Conservation (phyloP, 164 flowering plant species). For the Aristolochia fimbriata region DNA sequence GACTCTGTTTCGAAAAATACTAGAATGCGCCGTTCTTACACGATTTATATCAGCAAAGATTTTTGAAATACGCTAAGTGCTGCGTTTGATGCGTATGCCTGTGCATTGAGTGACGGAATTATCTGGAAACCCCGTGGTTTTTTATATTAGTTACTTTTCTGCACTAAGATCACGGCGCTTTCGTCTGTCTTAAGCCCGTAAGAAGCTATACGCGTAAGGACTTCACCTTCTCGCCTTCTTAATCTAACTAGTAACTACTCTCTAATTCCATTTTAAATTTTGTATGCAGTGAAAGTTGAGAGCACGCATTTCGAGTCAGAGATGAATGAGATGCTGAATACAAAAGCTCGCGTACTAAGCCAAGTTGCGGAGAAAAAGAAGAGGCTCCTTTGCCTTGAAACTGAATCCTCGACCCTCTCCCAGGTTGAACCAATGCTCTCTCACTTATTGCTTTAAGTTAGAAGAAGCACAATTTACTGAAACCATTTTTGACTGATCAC, state of each 20-base stretch:
- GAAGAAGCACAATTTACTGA: neutral
- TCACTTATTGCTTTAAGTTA: neutral
- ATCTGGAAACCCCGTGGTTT: no score
- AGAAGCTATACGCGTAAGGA: no score
- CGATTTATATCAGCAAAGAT: slow-evolving; percentile 5
- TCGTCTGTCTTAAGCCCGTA: no score
- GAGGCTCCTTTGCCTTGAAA: slow-evolving; percentile 1
- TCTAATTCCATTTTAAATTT: neutral
- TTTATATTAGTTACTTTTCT: no score
- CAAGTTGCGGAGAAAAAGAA: slow-evolving; percentile 1
- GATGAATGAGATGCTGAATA: slow-evolving; percentile 2
- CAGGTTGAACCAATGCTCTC: slow-evolving; percentile 1
- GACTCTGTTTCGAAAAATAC: neutral
- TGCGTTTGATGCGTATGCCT: no score
- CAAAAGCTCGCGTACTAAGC: neutral
- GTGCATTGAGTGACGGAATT: no score
- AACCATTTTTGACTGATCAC: no score
- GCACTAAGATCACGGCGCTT: no score
- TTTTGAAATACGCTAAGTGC: neutral
- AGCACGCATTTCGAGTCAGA: neutral
- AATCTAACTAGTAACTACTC: neutral
- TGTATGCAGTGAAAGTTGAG: slow-evolving; percentile 3
- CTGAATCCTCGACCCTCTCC: slow-evolving; percentile 5
- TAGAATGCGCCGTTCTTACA: neutral
- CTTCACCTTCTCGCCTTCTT: no score